Evolutionary conservation across 176 grass and related monocot species (phyloP).

Genomic region (Musa acuminata): DNA sequence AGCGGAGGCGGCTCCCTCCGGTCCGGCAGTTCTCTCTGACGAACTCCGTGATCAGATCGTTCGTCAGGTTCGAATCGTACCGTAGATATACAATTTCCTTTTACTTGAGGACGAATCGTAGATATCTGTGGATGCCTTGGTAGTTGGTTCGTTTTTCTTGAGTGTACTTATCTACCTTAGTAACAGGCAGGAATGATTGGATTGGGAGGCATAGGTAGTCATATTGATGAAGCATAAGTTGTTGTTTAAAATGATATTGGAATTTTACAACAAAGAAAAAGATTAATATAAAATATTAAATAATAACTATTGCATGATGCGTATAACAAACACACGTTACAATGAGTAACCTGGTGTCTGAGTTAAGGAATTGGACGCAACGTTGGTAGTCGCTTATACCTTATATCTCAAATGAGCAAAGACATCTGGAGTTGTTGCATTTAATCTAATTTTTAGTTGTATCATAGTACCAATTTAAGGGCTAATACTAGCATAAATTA

Average conservation of each 20-base stretch:
- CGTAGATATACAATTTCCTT: background rate
- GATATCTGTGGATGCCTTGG: background rate
- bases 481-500: background rate
- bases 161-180: too few species aligned
- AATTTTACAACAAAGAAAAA: background rate
- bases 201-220: background rate
- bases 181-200: background rate
- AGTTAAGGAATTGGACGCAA: too few species aligned
- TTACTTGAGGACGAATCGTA: background rate
- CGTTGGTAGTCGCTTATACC: too few species aligned
- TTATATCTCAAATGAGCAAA: too few species aligned
- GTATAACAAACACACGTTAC: background rate
- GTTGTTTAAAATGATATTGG: background rate
- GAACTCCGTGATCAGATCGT: slow-evolving; percentile 73
- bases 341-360: too few species aligned
- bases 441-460: background rate
- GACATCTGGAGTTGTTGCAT: too few species aligned
- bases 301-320: background rate
- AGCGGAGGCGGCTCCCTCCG: background rate
- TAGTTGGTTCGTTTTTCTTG: background rate
- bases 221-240: background rate
- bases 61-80: slow-evolving; percentile 39
- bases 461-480: background rate
- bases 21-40: slow-evolving; percentile 36
- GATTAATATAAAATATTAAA: background rate